These are phyloP conservation scores for Kazachstania sp. DNA, from an alignment of 1,139 yeast species.

Conservation along the genomic window DNA sequence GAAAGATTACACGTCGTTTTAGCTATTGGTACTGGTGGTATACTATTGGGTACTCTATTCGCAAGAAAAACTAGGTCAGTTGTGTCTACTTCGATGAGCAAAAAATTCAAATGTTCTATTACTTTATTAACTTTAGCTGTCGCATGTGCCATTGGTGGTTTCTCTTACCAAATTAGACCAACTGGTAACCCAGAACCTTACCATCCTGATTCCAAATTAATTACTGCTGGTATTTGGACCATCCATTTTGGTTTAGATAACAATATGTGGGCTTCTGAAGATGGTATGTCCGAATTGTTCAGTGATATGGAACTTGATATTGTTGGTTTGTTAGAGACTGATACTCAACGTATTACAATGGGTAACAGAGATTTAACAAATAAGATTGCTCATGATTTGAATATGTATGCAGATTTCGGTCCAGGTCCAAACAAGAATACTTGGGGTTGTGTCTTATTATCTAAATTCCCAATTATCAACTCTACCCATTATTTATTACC, in stretches of 20 bases:
- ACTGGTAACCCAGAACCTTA: conserved; percentile 54
- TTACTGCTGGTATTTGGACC: conserved; percentile 97
- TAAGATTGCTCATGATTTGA: conserved; percentile 82
- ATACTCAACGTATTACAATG: conserved; percentile 87
- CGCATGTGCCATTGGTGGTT: conserved; percentile 16
- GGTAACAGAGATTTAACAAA: conserved; percentile 94
- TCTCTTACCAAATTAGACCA: conserved; percentile 22
- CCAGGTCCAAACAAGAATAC: conserved; percentile 98
- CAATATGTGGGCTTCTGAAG: conserved; percentile 97
- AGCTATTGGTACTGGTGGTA: conserved; percentile 41
- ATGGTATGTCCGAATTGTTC: conserved; percentile 76
- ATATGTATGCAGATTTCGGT: conserved; percentile 92
- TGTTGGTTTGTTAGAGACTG: conserved; percentile 83
- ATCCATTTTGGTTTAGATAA: conserved; percentile 94
- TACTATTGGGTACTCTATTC: conserved; percentile 33
- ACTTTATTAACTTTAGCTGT: conserved; percentile 35
- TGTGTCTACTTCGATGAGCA: conserved; percentile 6
- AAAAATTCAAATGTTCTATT: conserved; percentile 31
- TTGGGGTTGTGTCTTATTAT: conserved; percentile 91
- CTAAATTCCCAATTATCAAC: conserved; percentile 86
- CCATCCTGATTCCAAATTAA: conserved; percentile 63
- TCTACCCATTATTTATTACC: conserved; percentile 90
- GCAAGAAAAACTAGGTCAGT: conserved; percentile 1
- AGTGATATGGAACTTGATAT: conserved; percentile 83
- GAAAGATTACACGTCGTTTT: conserved; percentile 79